A percentile compares a stretch with the other conserved stretches of the same genome.
These are phyloP conservation scores for Cubamyces lactineus DNA, from an alignment of 768 basidiomycete genomes.

Conservation along the genomic window DNA sequence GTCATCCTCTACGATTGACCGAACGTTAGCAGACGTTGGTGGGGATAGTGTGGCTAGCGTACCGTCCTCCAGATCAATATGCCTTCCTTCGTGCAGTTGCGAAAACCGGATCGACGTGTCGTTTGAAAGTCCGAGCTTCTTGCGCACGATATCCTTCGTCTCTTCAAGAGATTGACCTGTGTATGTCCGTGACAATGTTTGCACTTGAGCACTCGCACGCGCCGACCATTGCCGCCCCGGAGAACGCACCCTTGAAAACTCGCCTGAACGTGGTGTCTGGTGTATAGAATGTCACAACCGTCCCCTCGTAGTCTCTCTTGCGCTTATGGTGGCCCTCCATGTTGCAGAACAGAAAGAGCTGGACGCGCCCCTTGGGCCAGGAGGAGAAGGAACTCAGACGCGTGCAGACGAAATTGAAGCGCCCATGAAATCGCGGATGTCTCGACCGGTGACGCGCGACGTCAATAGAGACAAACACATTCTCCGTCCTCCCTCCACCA, in stretches of 20 bases:
- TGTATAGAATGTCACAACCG: conserved; percentile 44
- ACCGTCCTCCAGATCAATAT: conserved; percentile 82
- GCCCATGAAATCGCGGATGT: conserved; percentile 9
- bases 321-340: conserved; percentile 17
- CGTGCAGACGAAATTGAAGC: conserved; percentile 13
- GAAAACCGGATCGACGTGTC: conserved; percentile 42
- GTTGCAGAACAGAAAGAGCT: background rate
- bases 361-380: conserved; percentile 1
- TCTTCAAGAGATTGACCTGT: conserved; percentile 65
- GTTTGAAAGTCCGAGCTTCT: conserved; percentile 57
- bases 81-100: conserved; percentile 57
- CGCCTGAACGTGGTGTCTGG: conserved; percentile 44
- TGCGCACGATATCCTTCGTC: conserved; percentile 58
- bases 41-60: conserved; percentile 21
- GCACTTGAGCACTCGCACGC: background rate
- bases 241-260: conserved; percentile 44
- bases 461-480: conserved; percentile 23
- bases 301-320: conserved; percentile 26
- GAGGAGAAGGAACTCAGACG: background rate
- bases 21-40: conserved; percentile 7
- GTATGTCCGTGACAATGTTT: background rate
- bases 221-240: background rate
- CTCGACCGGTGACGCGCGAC: conserved; percentile 16
- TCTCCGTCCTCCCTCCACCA: conserved; percentile 27
- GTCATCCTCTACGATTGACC: conserved; percentile 63